Conservation (phyloP, 805 yeast genomes). For the Candida krabiensis region DNA sequence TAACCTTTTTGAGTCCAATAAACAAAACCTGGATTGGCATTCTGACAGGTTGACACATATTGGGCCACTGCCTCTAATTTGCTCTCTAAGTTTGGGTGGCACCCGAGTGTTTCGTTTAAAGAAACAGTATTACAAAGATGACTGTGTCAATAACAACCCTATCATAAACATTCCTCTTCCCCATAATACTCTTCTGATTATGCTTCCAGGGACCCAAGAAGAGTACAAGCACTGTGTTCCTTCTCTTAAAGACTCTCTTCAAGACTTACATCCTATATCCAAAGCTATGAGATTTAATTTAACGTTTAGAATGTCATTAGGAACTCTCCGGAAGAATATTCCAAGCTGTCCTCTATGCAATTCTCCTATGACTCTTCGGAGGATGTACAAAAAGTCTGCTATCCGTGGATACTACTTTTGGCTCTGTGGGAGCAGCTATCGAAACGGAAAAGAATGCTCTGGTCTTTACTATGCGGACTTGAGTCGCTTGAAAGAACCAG, state of each 20-base stretch:
- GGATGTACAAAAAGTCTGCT: constrained; percentile 47
- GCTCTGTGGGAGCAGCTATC: constrained; percentile 55
- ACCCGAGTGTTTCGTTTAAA: constrained; percentile 66
- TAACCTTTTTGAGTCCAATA: constrained; percentile 52
- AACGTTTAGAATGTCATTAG: constrained; percentile 60
- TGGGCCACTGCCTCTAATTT: constrained; percentile 72
- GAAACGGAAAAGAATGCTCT: constrained; percentile 44
- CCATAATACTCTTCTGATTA: constrained; percentile 66
- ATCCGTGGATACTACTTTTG: constrained; percentile 63
- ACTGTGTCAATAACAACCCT: constrained; percentile 24
- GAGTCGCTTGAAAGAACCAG: constrained; percentile 29
- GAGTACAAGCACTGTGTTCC: constrained; percentile 67
- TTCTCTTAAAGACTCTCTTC: constrained; percentile 40
- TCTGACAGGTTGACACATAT: constrained; percentile 70
- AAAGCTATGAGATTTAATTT: constrained; percentile 58
- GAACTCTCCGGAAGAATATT: constrained; percentile 32
- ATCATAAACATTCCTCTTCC: constrained; percentile 60
- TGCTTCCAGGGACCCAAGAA: constrained; percentile 83
- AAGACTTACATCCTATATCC: constrained; percentile 42
- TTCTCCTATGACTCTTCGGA: constrained; percentile 51
- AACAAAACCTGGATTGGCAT: constrained; percentile 67
- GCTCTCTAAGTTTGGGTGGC: constrained; percentile 67
- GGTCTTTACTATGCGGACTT: constrained; percentile 54
- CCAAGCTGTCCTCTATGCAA: constrained; percentile 46
- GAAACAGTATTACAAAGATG: constrained; percentile 31